Evolutionary conservation across 2,329 filamentous ascomycete genomes (phyloP), one percentile per base, ranked within the genome.

Genomic region (Lachnellula subtilissima): DNA sequence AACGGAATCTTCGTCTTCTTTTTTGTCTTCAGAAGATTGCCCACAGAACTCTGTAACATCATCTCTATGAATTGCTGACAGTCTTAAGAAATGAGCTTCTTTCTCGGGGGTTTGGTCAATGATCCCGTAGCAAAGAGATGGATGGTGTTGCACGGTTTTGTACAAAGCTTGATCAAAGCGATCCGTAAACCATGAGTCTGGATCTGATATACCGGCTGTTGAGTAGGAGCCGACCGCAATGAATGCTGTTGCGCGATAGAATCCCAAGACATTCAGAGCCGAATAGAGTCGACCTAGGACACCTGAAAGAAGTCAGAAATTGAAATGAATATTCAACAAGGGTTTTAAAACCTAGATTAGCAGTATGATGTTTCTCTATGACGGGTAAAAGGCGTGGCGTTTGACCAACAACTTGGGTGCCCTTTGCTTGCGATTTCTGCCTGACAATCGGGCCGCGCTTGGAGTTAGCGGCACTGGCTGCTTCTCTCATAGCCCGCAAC

Each of bases 401-500:
- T 32, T 32, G 8, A 32, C 28, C 9, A 32, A 2, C 28, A 32
- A 11, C 28, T 32, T 11, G 28, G 8, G 28, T 32, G 9, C 4
- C 28, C 28, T 32, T 9, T 32, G 28, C 28, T 32, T 32, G 8
- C 28, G 28, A 32, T 32, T 32, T 32, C 28, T 32, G 28, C 9
- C 11, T 11, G 28, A 32, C 9, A 32, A 32, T 32, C 0, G 28
- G 28, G 28, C 8, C 28, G 28, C 8, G 9, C 28, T 32, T 11
- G 28, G 8, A 11, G 28, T 32, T 32, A 9, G 28, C 9, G 28
- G 28, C 8, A 32, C 8, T 40, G 37, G 5, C n/a, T 45, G 42
- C 15, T 22, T 47, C 23, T 17, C 19, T 6, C 5, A 12, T 17
- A 25, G 11, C 23, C 8, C 45, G 19, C 59, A 80, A 58, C 4